Percentiles rank a stretch among this genome's conserved stretches.
These are phyloP conservation scores for Boletus pseudo-olivaceus DNA, from an alignment of 768 basidiomycete species.

Conservation along the genomic window DNA sequence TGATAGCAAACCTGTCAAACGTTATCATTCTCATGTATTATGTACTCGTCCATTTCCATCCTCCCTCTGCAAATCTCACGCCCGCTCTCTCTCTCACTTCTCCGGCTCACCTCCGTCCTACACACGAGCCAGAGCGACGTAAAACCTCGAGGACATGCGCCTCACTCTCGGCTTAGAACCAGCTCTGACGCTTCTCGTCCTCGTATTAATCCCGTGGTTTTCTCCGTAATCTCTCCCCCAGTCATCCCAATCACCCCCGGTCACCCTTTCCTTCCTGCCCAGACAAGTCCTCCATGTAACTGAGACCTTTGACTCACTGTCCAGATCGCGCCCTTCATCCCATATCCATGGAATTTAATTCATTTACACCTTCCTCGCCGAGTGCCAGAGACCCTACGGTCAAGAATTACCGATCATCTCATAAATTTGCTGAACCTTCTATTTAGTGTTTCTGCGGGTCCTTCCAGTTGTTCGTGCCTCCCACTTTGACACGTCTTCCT, in stretches of 20 bases:
- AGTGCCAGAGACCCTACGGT: constrained; percentile 9
- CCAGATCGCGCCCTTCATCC: constrained; percentile 15
- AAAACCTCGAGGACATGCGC: constrained; percentile 14
- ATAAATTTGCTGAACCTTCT: constrained; percentile 27
- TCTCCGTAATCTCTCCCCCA: constrained; percentile 11
- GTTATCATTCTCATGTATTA: constrained; percentile 30
- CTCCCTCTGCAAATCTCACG: constrained; percentile 29
- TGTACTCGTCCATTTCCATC: constrained; percentile 21
- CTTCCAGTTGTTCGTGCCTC: constrained; percentile 18
- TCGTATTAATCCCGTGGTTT: constrained; percentile 10
- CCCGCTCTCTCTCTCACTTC: background rate
- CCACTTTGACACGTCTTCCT: constrained; percentile 12
- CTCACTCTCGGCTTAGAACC: constrained; percentile 5
- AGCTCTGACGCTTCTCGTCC: constrained; percentile 1
- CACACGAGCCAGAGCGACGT: constrained; percentile 13
- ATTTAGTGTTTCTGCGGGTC: constrained; percentile 23
- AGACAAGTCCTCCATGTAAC: too few relatives aligned
- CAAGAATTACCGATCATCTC: constrained; percentile 22
- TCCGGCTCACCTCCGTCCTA: too few relatives aligned
- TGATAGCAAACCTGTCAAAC: constrained; percentile 22
- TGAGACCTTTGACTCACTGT: constrained; percentile 2
- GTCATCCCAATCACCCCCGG: constrained; percentile 21
- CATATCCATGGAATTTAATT: constrained; percentile 25
- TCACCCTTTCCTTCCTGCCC: constrained; percentile 17
- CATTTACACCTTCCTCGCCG: constrained; percentile 22